Base-by-base conservation (phyloP, 2,329 filamentous ascomycete species). In the Neoascochyta sp. region DNA sequence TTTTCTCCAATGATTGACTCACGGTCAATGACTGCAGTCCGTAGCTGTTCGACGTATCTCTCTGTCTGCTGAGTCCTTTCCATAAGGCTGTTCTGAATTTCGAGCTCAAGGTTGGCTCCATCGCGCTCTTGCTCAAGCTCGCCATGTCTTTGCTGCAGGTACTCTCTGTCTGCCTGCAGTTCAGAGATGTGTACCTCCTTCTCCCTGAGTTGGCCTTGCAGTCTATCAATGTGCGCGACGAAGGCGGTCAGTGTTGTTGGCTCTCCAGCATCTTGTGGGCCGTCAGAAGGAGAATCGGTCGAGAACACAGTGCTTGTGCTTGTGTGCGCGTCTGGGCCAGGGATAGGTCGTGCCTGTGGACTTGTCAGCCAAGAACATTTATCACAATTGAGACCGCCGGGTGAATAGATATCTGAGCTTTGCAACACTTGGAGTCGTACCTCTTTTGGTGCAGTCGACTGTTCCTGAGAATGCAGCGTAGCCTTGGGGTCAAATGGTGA, bases 281-380 rank as follows among this genome's bases (percentile, higher is more conserved):
- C 30, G 17, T 37, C 42, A 7, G 39, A 32, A 9, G 48, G 39
- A 8, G 49, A 50, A 8, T 41, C 38, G 7, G 42, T 39, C 4
- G 53, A 52, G 29, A 57, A 60, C 3, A 58, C 41, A 3, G 54
- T 58, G 22, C 50, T 57, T 36, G 52, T 50, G 32, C 52, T 59
- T 4, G 41, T 39, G 14, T 53, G 50, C 6, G 39, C 25, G 24
- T 40, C 21, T n/a, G 39, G 34, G 12, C 24, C n/a, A 16, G 30
- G 16, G 24, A 13, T 33, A 23, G 9, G n/a, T 12, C 11, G 11
- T 8, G 18, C 5, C 8, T 7, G 17, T 14, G 12, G 8, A n/a
- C n/a, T n/a, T n/a, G n/a, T n/a, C n/a, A n/a, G n/a, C n/a, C n/a
- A n/a, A n/a, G n/a, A n/a, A n/a, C n/a, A n/a, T n/a, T n/a, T n/a